Percentiles rank a stretch among this genome's conserved stretches.
These are phyloP conservation scores for Balakata baccata DNA, from an alignment of 345 rosid genomes.

Conservation along the genomic window DNA sequence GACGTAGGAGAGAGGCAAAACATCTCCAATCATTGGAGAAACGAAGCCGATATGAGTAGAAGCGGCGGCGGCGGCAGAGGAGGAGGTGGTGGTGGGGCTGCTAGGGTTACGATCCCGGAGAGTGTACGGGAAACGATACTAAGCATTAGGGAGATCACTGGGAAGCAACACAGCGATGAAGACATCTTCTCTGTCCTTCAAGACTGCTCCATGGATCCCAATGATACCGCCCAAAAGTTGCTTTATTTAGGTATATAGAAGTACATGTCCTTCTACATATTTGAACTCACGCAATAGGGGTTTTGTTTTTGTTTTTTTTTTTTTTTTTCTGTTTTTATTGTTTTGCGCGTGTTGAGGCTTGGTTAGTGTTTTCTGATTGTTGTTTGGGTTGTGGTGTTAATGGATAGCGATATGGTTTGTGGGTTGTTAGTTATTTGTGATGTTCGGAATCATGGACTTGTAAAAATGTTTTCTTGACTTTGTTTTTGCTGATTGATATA, in stretches of 20 bases:
- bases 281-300: background rate
- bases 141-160: slow-evolving; percentile 29
- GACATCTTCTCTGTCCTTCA: slow-evolving; percentile 27
- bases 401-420: slow-evolving; percentile 2
- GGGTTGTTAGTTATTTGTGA: background rate
- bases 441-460: background rate
- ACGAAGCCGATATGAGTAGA: slow-evolving; percentile 38
- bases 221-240: slow-evolving; percentile 28
- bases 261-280: background rate
- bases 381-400: background rate
- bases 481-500: background rate
- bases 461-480: background rate
- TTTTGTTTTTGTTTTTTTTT: too few species aligned
- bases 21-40: background rate
- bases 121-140: slow-evolving; percentile 23
- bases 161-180: slow-evolving; percentile 31
- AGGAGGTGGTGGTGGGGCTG: slow-evolving; percentile 24
- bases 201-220: slow-evolving; percentile 32
- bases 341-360: slow-evolving; percentile 16
- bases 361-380: background rate
- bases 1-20: background rate
- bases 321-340: background rate
- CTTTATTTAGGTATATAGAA: slow-evolving; percentile 31
- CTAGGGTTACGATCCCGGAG: slow-evolving; percentile 59
- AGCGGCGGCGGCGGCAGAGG: slow-evolving; percentile 33